Evolutionary conservation across 1,284 basidiomycete species (phyloP).

Genomic region (Apiotrichum akiyoshidainum): DNA sequence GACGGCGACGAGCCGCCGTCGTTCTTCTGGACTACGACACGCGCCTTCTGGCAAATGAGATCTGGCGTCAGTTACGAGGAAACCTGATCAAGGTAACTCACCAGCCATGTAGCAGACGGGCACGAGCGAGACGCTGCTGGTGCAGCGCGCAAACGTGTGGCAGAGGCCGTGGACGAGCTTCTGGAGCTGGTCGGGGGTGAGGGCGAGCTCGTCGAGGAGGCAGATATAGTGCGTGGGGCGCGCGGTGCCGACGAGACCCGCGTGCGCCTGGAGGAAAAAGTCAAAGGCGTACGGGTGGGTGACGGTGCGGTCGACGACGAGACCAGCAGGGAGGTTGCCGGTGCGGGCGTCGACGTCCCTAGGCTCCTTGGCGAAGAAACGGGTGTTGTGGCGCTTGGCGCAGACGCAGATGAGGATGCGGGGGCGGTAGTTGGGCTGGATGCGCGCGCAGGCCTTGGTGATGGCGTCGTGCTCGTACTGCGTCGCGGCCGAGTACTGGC

Average conservation of each 20-base stretch:
- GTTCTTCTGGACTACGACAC: constrained; percentile 39
- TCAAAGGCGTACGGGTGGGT: constrained; percentile 52
- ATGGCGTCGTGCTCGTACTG: constrained; percentile 49
- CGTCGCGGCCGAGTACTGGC: constrained; percentile 51
- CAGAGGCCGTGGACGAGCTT: constrained; percentile 49
- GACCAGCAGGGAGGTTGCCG: constrained; percentile 50
- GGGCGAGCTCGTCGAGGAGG: constrained; percentile 47
- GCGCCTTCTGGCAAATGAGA: constrained; percentile 45
- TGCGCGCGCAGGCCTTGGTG: constrained; percentile 30
- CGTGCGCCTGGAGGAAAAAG: constrained; percentile 48
- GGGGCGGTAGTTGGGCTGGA: constrained; percentile 37
- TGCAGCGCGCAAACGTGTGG: constrained; percentile 52
- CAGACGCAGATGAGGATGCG: constrained; percentile 50
- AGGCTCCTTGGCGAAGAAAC: constrained; percentile 48
- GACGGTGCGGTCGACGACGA: constrained; percentile 49
- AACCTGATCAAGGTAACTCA: constrained; percentile 16
- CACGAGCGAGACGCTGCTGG: constrained; percentile 45
- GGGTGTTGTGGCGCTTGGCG: constrained; percentile 51
- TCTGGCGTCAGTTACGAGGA: constrained; percentile 27
- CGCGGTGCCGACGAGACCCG: constrained; percentile 49
- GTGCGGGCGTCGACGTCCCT: constrained; percentile 44
- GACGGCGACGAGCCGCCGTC: constrained; percentile 25
- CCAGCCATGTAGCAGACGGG: constrained; percentile 54
- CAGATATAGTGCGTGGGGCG: constrained; percentile 52
- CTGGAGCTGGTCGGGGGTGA: constrained; percentile 45